Base-by-base conservation (phyloP, 495 filamentous ascomycete genomes). In the Oleoguttula mirabilis region DNA sequence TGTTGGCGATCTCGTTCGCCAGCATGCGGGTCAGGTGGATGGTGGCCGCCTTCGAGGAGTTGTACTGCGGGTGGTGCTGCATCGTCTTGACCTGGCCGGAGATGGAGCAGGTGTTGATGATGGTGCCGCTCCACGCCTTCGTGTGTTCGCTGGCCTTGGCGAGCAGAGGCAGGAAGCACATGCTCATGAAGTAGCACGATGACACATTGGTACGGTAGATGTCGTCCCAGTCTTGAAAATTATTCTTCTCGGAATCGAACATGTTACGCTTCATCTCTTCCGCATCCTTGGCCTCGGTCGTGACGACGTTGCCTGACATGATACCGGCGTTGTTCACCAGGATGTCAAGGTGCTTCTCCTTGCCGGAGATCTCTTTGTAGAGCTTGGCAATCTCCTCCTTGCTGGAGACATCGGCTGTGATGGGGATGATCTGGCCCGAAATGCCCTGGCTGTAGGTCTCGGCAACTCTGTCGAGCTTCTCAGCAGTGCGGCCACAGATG, bases 311-410 rank as follows among this genome's bases (percentile, higher is more conserved):
- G 37, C 38, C 48, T 36, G n/a, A n/a, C 14, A 24, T 35, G 39
- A 75, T 72, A 2, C 72, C 72, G 17, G 72, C 71, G 40, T 75
- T 74, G 59, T 76, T 76, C 53, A 76, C 67, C 10, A 76, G 53
- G 54, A 74, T 71, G 30, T 57, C 57, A 21, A 76, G 66, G 43
- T 54, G 51, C 23, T 61, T 48, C 43, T 76, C 72, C 10, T 61
- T 58, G 10, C 56, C 52, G 5, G 56, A 52, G 42, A 76, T 58
- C 22, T 68, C 61, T 17, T 69, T 45, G 28, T 61, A 65, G 0
- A 76, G 60, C 6, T 55, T 44, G 14, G 57, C 41, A 41, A 75
- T 68, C 4, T 65, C 60, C 0, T 60, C 43, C 50, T 75, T 75
- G 20, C 54, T 45, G 14, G 68, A 67, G 28, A 73, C 56, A 48